Conservation (phyloP, 352 stramenopile genomes). For the Phytophthora chlamydospora region DNA sequence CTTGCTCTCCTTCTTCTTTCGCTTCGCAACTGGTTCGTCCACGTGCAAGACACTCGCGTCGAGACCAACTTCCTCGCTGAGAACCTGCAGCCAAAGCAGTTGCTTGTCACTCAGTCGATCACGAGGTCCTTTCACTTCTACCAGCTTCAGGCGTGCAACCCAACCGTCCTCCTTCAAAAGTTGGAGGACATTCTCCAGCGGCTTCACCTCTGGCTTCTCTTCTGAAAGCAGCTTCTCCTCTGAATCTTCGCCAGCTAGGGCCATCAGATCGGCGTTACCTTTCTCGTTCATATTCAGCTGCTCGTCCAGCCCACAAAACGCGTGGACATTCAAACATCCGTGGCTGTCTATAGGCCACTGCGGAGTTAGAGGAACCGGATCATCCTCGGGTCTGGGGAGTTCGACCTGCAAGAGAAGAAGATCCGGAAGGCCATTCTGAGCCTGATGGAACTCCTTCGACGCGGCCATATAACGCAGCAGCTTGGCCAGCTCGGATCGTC, state of each 20-base stretch:
- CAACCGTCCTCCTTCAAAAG: conserved; percentile 24
- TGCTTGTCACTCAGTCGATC: conserved; percentile 88
- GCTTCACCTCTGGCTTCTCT: conserved; percentile 18
- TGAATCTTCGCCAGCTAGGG: conserved; percentile 4
- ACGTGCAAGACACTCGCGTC: conserved; percentile 74
- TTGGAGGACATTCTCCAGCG: conserved; percentile 23
- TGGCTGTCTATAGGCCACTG: conserved; percentile 35
- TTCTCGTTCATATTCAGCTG: conserved; percentile 57
- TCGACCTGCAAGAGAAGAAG: conserved; percentile 59
- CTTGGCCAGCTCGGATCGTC: conserved; percentile 38
- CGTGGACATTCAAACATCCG: conserved; percentile 51
- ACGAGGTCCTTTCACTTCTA: conserved; percentile 89
- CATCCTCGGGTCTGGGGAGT: not conserved
- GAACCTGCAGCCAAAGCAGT: conserved; percentile 72
- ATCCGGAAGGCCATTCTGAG: conserved; percentile 78
- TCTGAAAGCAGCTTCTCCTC: conserved; percentile 3
- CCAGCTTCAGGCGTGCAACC: conserved; percentile 55
- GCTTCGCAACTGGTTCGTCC: conserved; percentile 59
- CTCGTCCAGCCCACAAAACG: conserved; percentile 63
- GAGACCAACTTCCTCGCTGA: conserved; percentile 63
- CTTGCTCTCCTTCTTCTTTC: conserved; percentile 32
- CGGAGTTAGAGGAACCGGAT: conserved; percentile 8
- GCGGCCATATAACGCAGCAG: conserved; percentile 73
- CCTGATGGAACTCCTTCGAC: conserved; percentile 69
- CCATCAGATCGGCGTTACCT: not conserved